Evolutionary conservation across 148 eudicot species (phyloP), one percentile per base, ranked within the genome.

Genomic region (Silene conica): DNA sequence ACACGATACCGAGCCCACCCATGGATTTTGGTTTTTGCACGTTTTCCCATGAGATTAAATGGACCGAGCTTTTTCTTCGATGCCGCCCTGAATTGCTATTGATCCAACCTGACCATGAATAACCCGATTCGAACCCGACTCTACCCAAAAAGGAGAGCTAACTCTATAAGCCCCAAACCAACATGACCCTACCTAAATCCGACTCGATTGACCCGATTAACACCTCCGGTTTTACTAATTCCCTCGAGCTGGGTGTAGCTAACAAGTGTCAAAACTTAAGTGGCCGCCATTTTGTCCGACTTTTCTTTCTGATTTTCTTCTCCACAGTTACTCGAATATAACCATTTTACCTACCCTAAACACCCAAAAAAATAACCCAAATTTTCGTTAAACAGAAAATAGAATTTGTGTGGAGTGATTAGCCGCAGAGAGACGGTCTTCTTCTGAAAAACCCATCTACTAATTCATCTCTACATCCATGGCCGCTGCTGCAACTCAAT

Each of bases 401-500:
- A 38, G 54, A 8, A 20, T 20, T 22, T 38, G 25, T 67, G 25
- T 22, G 2, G 11, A 69, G 20, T 69, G 8, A 7, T 34, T 19
- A 70, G 71, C 72, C 80, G 75, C 46, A 69, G 69, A 52, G 48
- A 61, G 60, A 18, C 74, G 22, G 45, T 1, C 16, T 58, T 64
- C 62, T 68, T 61, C 55, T 0, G 1, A 12, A 14, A 50, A 64
- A 62, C 59, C 56, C 73, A 67, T 41, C 34, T 20, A 31, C 55
- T 41, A 41, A 11, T 22, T 57, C 65, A 58, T 55, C 25, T 12
- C 21, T 38, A 62, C 54, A 41, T 43, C 81, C 1, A 82, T 78
- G 84, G 82, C 84, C 67, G 74, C 72, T 60, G 54, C 31, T n/a
- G 70, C 78, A 19, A 2, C 60, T 73, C 68, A 63, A 56, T 68